Conservation (phyloP, 495 filamentous ascomycete genomes). For the Acidiella bohemica region DNA sequence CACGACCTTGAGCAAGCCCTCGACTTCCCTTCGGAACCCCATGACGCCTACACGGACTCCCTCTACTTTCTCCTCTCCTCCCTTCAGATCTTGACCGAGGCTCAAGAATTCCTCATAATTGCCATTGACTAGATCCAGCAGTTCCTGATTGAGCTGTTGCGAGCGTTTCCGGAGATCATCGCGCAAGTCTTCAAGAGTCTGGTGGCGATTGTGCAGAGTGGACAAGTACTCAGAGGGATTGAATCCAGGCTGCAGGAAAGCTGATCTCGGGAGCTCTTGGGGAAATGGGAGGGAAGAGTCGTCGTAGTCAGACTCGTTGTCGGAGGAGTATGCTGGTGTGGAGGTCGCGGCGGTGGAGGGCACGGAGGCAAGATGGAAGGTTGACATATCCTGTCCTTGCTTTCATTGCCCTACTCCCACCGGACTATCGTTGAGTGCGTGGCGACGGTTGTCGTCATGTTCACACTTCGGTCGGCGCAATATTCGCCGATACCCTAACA, state of each 20-base stretch:
- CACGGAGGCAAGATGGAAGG: too few relatives aligned
- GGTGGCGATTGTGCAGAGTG: constrained; percentile 69
- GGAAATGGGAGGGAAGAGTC: constrained; percentile 68
- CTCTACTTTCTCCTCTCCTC: constrained; percentile 83
- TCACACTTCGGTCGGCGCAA: too few relatives aligned
- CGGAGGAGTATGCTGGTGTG: constrained; percentile 6
- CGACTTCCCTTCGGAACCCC: constrained; percentile 69
- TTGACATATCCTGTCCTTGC: constrained; percentile 1
- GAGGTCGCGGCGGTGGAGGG: constrained; percentile 9
- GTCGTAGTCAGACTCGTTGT: constrained; percentile 43
- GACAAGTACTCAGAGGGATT: constrained; percentile 71
- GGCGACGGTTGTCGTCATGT: too few relatives aligned
- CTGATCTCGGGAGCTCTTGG: constrained; percentile 57
- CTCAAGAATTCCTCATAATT: constrained; percentile 85
- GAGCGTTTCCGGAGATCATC: constrained; percentile 66
- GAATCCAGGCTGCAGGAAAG: constrained; percentile 70
- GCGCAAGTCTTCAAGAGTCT: constrained; percentile 89
- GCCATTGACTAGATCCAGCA: constrained; percentile 84
- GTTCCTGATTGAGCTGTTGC: constrained; percentile 61
- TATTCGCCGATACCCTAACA: too few relatives aligned
- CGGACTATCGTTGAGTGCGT: too few relatives aligned
- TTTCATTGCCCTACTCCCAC: too few relatives aligned
- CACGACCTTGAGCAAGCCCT: constrained; percentile 42
- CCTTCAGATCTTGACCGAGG: constrained; percentile 65
- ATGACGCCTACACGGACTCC: constrained; percentile 78